phyloP scores from a whole-genome alignment of 805 yeast genomes.

The Teunomyces aglyptinius region DNA sequence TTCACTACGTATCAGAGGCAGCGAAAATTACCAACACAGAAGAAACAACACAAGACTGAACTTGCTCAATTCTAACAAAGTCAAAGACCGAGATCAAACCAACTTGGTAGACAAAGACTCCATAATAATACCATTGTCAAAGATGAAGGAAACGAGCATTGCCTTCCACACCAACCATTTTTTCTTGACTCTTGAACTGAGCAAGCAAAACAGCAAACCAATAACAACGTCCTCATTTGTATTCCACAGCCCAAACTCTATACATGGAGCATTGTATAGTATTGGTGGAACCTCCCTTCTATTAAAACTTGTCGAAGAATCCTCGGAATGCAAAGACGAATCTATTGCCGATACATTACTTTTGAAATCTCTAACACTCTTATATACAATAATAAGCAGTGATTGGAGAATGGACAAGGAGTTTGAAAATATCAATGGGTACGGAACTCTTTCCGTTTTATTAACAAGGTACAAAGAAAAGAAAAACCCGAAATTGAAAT shows the following conservation, averaged over 20 bases:
- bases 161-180: conserved; percentile 16
- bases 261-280: conserved; percentile 35
- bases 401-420: conserved; percentile 55
- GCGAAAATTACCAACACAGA: neutral
- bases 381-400: conserved; percentile 44
- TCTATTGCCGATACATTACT: conserved; percentile 23
- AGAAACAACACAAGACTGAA: neutral
- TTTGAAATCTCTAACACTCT: conserved; percentile 32
- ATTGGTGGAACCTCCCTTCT: conserved; percentile 54
- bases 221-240: conserved; percentile 8
- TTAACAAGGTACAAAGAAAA: conserved; percentile 44
- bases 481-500: conserved; percentile 14
- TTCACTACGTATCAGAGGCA: neutral
- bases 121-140: conserved; percentile 15
- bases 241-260: conserved; percentile 24
- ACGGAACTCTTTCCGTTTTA: conserved; percentile 54
- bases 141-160: conserved; percentile 17
- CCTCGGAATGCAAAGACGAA: conserved; percentile 25
- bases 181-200: conserved; percentile 9
- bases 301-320: conserved; percentile 45
- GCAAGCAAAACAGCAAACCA: conserved; percentile 5
- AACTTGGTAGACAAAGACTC: conserved; percentile 12
- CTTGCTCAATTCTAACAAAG: neutral
- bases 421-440: conserved; percentile 60
- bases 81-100: neutral